These are phyloP conservation scores for Berberis vulgaris DNA, from an alignment of 164 flowering plant genomes.

Conservation along the genomic window DNA sequence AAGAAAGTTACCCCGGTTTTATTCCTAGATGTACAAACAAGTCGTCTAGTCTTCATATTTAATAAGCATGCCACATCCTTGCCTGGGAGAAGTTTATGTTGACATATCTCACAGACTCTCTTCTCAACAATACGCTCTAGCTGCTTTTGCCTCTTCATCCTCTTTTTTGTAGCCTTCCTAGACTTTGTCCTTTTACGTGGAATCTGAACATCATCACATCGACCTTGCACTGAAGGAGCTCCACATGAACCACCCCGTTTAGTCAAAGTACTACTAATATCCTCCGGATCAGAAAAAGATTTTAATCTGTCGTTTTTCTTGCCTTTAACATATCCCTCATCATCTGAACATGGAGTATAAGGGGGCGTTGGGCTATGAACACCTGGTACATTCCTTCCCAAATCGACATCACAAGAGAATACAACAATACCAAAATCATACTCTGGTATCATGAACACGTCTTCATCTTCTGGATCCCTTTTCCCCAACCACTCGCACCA, in stretches of 20 bases:
- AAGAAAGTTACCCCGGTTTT: neutral
- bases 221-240: conserved; percentile 23
- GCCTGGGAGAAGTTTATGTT: no score
- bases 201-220: no score
- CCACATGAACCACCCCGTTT: conserved; percentile 19
- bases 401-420: conserved; percentile 43
- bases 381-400: conserved; percentile 49
- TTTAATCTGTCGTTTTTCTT: conserved; percentile 32
- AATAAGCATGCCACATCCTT: no score
- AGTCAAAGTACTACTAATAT: conserved; percentile 32
- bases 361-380: conserved; percentile 31
- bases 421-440: conserved; percentile 68
- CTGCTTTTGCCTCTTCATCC: neutral
- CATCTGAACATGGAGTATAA: conserved; percentile 20
- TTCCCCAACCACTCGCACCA: conserved; percentile 97
- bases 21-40: neutral
- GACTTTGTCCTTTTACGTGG: no score
- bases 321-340: conserved; percentile 14
- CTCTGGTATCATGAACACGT: conserved; percentile 19
- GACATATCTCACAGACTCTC: no score
- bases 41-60: neutral
- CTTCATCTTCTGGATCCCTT: conserved; percentile 14
- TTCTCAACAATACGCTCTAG: neutral
- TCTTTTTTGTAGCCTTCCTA: neutral
- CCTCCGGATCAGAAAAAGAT: conserved; percentile 69